Evolutionary conservation across 306 rosid genomes (phyloP), one percentile per base, ranked within the genome.

Genomic region (Rosa lucieae): DNA sequence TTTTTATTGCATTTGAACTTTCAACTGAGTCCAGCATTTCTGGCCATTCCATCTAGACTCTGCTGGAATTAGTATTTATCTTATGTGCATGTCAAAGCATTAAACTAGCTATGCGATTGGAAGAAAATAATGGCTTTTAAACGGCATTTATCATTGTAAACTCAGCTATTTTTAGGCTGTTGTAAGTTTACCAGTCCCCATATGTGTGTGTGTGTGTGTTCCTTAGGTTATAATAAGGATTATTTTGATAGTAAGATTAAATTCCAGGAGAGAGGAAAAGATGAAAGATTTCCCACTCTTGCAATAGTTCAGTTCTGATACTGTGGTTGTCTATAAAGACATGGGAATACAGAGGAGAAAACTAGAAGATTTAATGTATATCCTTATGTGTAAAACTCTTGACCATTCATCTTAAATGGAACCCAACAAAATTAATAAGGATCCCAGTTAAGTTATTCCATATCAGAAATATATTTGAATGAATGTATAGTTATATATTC

Each of bases 401-500:
- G 76, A 35, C 42, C 15, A 56, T 67, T 20, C 29, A 15, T 58
- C n/a, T 42, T 51, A 53, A 42, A 56, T 55, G 35, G 52, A 55
- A 56, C 78, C 13, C 11, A 40, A 75, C 29, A 1, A 59, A 75
- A 49, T 42, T 21, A 61, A 43, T 26, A 23, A 53, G 23, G 51
- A 26, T 59, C 43, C 20, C 10, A 23, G 10, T 49, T 29, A 17
- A 72, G 18, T 61, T 5, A 9, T 42, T 56, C 29, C 51, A 68
- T 67, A 67, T 20, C 13, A 55, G 43, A 5, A 1, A 59, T 29
- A 29, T 55, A 21, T 0, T 12, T 71, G 40, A 67, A 73, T 73
- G 39, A 59, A 44, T 67, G 23, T 76, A 67, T 71, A 55, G 32
- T 29, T 32, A 2, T 79, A 61, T 72, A 75, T 77, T 73, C 82